A percentile compares a stretch with the other conserved stretches of the same genome.
These are phyloP conservation scores for Rosa lucieae DNA, from an alignment of 306 rosid species.

Conservation along the genomic window DNA sequence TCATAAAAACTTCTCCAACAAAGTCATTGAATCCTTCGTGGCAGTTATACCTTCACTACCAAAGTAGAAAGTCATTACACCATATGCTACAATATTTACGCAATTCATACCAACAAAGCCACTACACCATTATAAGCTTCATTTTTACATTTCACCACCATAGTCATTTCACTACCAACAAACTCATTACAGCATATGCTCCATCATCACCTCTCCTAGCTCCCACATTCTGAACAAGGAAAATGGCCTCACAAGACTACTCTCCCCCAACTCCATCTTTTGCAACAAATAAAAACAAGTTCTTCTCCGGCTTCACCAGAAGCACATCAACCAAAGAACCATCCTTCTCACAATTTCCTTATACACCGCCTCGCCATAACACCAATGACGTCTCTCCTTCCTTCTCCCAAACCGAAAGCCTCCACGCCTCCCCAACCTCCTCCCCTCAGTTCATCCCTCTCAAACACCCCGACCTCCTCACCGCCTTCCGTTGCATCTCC, in stretches of 20 bases:
- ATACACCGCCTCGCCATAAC: slow-evolving; percentile 57
- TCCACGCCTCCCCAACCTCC: slow-evolving; percentile 54
- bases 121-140: neutral
- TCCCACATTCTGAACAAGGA: neutral
- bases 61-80: neutral
- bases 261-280: slow-evolving; percentile 58
- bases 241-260: slow-evolving; percentile 46
- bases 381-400: slow-evolving; percentile 41
- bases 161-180: neutral
- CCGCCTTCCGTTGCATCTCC: slow-evolving; percentile 80
- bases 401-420: slow-evolving; percentile 57
- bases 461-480: slow-evolving; percentile 40
- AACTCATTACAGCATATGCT: neutral
- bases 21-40: neutral
- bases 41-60: neutral
- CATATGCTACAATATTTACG: neutral
- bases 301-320: slow-evolving; percentile 47
- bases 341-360: slow-evolving; percentile 47
- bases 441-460: slow-evolving; percentile 44
- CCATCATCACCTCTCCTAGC: neutral
- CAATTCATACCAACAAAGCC: neutral
- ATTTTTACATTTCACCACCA: neutral
- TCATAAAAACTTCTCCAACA: neutral
- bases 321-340: slow-evolving; percentile 71
- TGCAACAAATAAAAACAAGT: slow-evolving; percentile 29